Percentiles rank a stretch among this genome's conserved stretches.
Evolutionary conservation across 805 yeast genomes (phyloP).

Genomic region (Cyberlindnera euphorbiae): DNA sequence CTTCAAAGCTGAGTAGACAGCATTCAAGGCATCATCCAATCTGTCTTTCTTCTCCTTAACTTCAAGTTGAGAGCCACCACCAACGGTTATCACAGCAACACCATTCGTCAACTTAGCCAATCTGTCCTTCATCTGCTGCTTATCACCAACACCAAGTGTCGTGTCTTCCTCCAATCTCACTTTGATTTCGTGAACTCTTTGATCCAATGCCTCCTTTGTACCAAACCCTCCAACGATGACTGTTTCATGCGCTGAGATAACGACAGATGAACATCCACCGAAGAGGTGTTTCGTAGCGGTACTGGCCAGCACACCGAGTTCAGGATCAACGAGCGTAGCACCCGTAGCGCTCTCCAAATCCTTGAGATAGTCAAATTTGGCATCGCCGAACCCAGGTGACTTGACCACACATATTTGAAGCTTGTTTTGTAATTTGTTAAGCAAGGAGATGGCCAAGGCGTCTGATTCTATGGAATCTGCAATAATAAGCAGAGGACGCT

Average conservation of each 20-base stretch:
- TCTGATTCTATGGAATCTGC: conserved; percentile 98
- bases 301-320: conserved; percentile 92
- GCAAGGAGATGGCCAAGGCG: conserved; percentile 95
- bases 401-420: conserved; percentile 96
- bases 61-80: conserved; percentile 95
- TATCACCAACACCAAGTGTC: conserved; percentile 79
- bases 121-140: conserved; percentile 95
- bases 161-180: conserved; percentile 61
- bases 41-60: conserved; percentile 99
- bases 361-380: conserved; percentile 93
- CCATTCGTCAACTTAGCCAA: conserved; percentile 96
- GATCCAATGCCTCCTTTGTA: conserved; percentile 67
- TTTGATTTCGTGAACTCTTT: conserved; percentile 93
- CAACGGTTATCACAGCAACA: conserved; percentile 97
- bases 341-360: conserved; percentile 94
- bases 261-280: conserved; percentile 88
- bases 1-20: conserved; percentile 98
- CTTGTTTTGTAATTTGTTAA: conserved; percentile 97
- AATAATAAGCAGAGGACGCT: conserved; percentile 88
- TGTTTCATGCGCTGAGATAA: conserved; percentile 94
- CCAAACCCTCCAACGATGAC: conserved; percentile 93
- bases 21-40: conserved; percentile 96
- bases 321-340: conserved; percentile 83
- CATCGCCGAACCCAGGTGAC: conserved; percentile 99
- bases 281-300: conserved; percentile 84